Percentiles rank a stretch among this genome's conserved stretches.
Evolutionary conservation across 805 yeast genomes (phyloP).

Genomic region (Yamadazyma paraphyllophila): DNA sequence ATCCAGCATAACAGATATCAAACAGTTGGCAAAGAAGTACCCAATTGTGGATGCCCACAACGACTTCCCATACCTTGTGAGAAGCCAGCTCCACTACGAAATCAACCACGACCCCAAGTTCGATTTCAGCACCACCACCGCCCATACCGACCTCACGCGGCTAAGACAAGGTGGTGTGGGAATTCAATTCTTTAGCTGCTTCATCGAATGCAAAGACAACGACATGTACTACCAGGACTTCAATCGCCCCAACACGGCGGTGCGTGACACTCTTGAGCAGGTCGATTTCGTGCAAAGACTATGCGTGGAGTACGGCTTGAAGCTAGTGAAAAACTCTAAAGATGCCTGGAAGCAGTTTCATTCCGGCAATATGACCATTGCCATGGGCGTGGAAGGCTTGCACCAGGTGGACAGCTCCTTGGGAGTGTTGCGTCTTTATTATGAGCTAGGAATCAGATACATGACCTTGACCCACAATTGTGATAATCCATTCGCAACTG

Average conservation of each 20-base stretch:
- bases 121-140: constrained; percentile 37
- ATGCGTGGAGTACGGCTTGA: constrained; percentile 38
- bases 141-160: constrained; percentile 45
- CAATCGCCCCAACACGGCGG: constrained; percentile 41
- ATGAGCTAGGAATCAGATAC: constrained; percentile 51
- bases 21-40: not conserved
- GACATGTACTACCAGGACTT: constrained; percentile 43
- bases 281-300: constrained; percentile 50
- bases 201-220: constrained; percentile 42
- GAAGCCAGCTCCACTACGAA: constrained; percentile 45
- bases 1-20: not conserved
- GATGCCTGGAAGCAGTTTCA: constrained; percentile 39
- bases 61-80: constrained; percentile 50
- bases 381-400: constrained; percentile 54
- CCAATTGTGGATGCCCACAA: constrained; percentile 51
- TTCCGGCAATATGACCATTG: constrained; percentile 39
- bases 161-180: constrained; percentile 47
- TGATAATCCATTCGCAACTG: constrained; percentile 57
- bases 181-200: constrained; percentile 50
- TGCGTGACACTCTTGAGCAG: constrained; percentile 54
- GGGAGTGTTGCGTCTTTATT: constrained; percentile 48
- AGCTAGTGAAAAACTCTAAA: constrained; percentile 39
- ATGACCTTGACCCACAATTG: constrained; percentile 55
- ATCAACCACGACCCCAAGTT: constrained; percentile 28
- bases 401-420: constrained; percentile 52